Percentiles rank a stretch among this genome's conserved stretches.
Conservation (phyloP, 169 alveolate genomes). For the Theileria luwenshuni region DNA sequence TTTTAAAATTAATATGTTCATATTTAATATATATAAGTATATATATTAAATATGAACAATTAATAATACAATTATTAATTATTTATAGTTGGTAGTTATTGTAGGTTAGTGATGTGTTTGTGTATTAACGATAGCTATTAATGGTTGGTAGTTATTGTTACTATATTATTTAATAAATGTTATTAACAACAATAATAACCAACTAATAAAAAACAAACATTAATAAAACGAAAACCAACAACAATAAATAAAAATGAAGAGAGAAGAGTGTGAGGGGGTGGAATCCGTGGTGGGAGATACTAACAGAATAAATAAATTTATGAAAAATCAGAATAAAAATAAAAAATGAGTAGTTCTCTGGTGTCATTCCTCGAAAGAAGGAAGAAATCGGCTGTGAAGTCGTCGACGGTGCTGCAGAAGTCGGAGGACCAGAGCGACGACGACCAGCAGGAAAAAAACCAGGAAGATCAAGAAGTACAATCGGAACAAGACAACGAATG, state of each 20-base stretch:
- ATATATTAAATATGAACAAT: neutral
- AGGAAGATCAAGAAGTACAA: constrained; percentile 50
- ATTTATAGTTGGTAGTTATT: too few species aligned
- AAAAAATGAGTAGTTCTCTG: constrained; percentile 44
- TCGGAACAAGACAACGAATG: constrained; percentile 70
- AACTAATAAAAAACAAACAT: too few species aligned
- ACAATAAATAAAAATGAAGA: neutral
- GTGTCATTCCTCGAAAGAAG: constrained; percentile 66
- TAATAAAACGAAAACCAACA: neutral
- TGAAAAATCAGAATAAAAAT: neutral
- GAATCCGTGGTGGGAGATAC: too few species aligned
- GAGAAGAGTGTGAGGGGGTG: neutral
- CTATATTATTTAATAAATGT: too few species aligned
- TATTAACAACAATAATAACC: too few species aligned
- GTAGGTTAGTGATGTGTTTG: too few species aligned
- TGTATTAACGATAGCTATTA: too few species aligned
- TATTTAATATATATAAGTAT: too few species aligned
- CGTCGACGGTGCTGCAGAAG: constrained; percentile 64
- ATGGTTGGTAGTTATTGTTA: too few species aligned
- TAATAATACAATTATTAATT: neutral
- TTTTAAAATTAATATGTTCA: too few species aligned
- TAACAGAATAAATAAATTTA: neutral
- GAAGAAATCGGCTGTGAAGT: constrained; percentile 60
- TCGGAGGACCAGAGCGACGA: constrained; percentile 59
- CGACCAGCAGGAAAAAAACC: constrained; percentile 29